Percentiles rank a stretch among this genome's conserved stretches.
phyloP scores from a whole-genome alignment of 257 asterid species.

The Datura wrightii region DNA sequence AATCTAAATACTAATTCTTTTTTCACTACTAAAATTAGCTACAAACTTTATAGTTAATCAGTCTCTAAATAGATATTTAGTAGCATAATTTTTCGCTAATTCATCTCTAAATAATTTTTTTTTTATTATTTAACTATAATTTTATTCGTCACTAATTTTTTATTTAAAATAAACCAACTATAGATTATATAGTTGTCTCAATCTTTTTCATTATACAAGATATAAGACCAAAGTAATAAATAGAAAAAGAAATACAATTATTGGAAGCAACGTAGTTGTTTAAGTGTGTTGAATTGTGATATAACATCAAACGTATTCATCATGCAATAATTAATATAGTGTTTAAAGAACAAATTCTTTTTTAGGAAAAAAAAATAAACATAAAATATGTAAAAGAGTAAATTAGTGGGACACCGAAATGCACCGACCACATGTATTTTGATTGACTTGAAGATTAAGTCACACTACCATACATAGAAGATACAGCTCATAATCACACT shows the following conservation, averaged over 20 bases:
- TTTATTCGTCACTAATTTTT: neutral
- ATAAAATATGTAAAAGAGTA: neutral
- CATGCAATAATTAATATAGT: neutral
- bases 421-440: conserved; percentile 44
- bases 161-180: too few relatives aligned
- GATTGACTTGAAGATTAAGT: conserved; percentile 41
- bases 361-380: neutral
- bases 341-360: neutral
- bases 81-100: neutral
- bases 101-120: too few relatives aligned
- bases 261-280: conserved; percentile 25
- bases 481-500: conserved; percentile 33
- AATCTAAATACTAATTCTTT: neutral
- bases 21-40: neutral
- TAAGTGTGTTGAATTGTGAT: neutral
- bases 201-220: neutral
- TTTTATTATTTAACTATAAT: neutral
- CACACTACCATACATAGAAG: conserved; percentile 26
- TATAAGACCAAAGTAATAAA: too few relatives aligned
- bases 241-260: neutral
- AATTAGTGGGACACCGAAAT: conserved; percentile 31
- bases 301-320: neutral
- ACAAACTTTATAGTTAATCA: neutral
- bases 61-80: neutral
- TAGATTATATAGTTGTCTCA: neutral